Base-by-base conservation (phyloP, 2,329 filamentous ascomycete species). In the Didymosphaeria variabile region DNA sequence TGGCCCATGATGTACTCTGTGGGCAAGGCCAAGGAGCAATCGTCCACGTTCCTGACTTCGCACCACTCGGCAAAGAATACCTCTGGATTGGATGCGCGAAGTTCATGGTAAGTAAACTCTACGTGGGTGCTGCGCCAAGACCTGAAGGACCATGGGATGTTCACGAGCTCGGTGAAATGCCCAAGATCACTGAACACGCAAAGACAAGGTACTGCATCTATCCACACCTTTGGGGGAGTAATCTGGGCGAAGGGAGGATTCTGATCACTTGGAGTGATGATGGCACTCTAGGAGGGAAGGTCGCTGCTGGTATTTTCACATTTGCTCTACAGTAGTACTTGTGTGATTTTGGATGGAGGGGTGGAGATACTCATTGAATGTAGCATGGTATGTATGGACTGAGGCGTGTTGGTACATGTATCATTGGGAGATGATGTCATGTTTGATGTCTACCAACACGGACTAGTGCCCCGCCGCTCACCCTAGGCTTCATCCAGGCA, bases 211-310 rank as follows among this genome's bases (percentile, higher is more conserved):
- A 65, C 51, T 63, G 60, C 34, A 60, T 65, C 17, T 65, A 63
- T 55, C 60, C 63, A 17, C 63, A 65, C 56, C 8, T 60, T 21
- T 65, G 63, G 63, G 60, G 57, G 7, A 63, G 60, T 44, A 38
- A 56, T 19, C 19, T 54, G 34, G 46, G 29, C 7, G 45, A 53
- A 26, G 63, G 60, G 2, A 40, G 36, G 29, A 51, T 65, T 17
- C 38, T 62, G 21, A 59, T 65, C 29, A 53, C 49, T 2, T 65
- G 63, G 63, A 65, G 63, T 45, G 63, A 65, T 52, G 60, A 65
- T 38, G 63, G 55, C 10, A 59, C 51, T 5, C 60, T 65, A 55
- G 63, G 63, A 34, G 63, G 63, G 21, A 63, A 63, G 34, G 63
- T 65, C 17, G 55, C 31, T 19, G 47, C 45, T n/a, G 63, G 21